Evolutionary conservation across 805 yeast genomes (phyloP).

Genomic region (Nakazawaea peltata): DNA sequence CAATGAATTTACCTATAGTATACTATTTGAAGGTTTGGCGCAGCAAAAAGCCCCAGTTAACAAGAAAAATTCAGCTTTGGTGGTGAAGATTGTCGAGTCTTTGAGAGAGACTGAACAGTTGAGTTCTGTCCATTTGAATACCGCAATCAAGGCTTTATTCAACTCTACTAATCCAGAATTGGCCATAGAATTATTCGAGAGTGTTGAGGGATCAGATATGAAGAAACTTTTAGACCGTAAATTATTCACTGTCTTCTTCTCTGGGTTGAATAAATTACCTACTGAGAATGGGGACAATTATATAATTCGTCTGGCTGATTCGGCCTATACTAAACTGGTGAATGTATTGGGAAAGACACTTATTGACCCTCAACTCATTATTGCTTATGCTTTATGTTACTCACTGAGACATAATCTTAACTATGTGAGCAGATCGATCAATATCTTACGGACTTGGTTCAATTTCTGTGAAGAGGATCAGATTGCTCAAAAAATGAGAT

Average conservation of each 20-base stretch:
- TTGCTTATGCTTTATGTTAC: slow-evolving; percentile 4
- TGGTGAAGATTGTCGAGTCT: slow-evolving; percentile 24
- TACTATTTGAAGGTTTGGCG: slow-evolving; percentile 37
- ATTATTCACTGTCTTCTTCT: slow-evolving; percentile 5
- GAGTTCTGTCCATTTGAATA: slow-evolving; percentile 34
- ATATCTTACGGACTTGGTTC: slow-evolving; percentile 8
- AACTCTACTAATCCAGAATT: slow-evolving; percentile 28
- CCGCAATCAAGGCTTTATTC: slow-evolving; percentile 36
- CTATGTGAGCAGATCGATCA: slow-evolving; percentile 2
- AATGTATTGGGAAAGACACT: neutral
- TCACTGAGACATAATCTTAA: slow-evolving; percentile 3
- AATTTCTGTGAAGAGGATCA: slow-evolving; percentile 7
- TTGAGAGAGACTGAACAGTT: slow-evolving; percentile 20
- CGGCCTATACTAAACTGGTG: neutral
- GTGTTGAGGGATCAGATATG: slow-evolving; percentile 7
- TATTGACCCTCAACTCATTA: slow-evolving; percentile 3
- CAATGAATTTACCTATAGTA: slow-evolving; percentile 39
- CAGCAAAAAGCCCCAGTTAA: slow-evolving; percentile 16
- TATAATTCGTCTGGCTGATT: slow-evolving; percentile 3
- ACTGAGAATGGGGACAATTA: neutral
- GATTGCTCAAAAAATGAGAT: slow-evolving; percentile 4
- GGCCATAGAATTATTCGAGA: slow-evolving; percentile 31
- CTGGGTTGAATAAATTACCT: neutral
- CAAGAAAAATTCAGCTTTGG: slow-evolving; percentile 22
- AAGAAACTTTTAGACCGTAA: slow-evolving; percentile 3